Conservation (phyloP, 2,329 filamentous ascomycete species). For the Botrytis deweyae region DNA sequence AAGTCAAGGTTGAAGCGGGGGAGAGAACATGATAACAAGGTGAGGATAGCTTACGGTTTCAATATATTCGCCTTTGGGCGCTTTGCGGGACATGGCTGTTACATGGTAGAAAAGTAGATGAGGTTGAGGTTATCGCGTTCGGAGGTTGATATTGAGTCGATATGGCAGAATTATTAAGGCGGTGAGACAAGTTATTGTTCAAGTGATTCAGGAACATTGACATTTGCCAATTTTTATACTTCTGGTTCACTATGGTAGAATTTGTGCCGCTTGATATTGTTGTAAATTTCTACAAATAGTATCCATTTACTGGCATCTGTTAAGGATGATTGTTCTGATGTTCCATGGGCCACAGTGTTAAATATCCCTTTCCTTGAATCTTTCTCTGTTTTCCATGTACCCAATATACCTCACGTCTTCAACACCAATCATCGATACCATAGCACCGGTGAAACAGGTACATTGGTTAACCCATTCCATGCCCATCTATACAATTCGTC, state of each 20-base stretch:
- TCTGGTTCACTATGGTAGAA: background rate
- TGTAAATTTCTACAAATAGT: background rate
- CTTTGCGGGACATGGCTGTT: slow-evolving; percentile 68
- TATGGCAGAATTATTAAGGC: slow-evolving; percentile 3
- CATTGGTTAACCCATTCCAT: slow-evolving; percentile 33
- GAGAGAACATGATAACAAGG: background rate
- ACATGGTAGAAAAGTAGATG: slow-evolving; percentile 24
- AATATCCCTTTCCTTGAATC: background rate
- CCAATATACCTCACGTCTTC: background rate
- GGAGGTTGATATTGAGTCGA: background rate
- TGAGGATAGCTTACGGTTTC: slow-evolving; percentile 68
- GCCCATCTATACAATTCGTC: slow-evolving; percentile 33
- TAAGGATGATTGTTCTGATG: background rate
- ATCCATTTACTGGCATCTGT: background rate
- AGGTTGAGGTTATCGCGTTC: slow-evolving; percentile 2
- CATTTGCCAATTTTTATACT: background rate
- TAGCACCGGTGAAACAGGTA: slow-evolving; percentile 32
- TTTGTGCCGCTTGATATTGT: background rate
- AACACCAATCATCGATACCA: slow-evolving; percentile 26
- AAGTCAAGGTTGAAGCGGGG: background rate
- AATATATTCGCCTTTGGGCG: slow-evolving; percentile 88
- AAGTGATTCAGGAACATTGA: background rate
- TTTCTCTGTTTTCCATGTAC: background rate
- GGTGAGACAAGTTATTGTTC: background rate
- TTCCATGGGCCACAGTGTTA: background rate